These are phyloP conservation scores for Lumnitzera racemosa DNA, from an alignment of 345 rosid genomes.

Conservation along the genomic window DNA sequence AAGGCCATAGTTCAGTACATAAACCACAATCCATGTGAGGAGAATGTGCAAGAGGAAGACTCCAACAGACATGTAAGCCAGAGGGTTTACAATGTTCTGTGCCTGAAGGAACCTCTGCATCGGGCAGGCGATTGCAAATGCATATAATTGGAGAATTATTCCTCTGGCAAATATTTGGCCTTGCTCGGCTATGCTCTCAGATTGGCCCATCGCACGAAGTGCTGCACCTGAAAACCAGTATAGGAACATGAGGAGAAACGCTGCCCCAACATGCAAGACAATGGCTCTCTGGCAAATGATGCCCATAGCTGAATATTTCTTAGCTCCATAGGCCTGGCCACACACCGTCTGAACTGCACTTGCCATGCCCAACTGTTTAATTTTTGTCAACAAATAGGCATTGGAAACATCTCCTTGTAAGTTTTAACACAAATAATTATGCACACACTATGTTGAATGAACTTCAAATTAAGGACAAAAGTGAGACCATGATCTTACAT, in stretches of 20 bases:
- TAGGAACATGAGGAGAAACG: constrained; percentile 54
- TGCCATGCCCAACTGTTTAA: constrained; percentile 79
- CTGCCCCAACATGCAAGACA: constrained; percentile 67
- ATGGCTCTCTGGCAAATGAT: constrained; percentile 86
- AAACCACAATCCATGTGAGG: constrained; percentile 51
- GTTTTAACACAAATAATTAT: too few relatives aligned
- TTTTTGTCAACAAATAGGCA: background rate
- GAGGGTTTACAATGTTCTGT: constrained; percentile 88
- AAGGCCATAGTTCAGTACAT: constrained; percentile 49
- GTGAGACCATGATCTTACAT: too few relatives aligned
- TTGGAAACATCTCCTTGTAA: background rate
- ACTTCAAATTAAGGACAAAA: too few relatives aligned
- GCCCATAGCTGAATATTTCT: constrained; percentile 66
- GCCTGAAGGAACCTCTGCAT: constrained; percentile 94
- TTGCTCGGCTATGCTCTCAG: constrained; percentile 46
- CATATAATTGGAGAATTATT: constrained; percentile 72
- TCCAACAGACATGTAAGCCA: constrained; percentile 71
- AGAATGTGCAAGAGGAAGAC: constrained; percentile 65
- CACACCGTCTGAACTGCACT: constrained; percentile 95
- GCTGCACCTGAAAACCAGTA: constrained; percentile 62
- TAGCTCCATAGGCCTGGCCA: constrained; percentile 93
- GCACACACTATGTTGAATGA: too few relatives aligned
- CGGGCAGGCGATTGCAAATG: constrained; percentile 74
- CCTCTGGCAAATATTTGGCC: constrained; percentile 74
- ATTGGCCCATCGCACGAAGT: constrained; percentile 55